phyloP scores from a whole-genome alignment of 78 protist species.

The Mantamonas sphyraenae region DNA sequence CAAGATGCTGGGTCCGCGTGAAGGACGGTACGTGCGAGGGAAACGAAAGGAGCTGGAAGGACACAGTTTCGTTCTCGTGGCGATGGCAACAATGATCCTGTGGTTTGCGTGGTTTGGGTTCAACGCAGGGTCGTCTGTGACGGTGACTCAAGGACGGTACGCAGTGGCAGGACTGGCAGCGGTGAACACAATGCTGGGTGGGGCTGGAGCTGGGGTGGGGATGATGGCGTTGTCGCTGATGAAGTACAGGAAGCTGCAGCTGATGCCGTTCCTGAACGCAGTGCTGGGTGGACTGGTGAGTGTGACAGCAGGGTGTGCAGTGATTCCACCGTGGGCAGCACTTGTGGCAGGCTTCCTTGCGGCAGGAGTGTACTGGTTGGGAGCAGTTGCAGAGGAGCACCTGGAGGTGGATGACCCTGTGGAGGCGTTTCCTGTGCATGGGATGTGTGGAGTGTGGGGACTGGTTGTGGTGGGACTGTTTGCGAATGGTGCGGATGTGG shows the following conservation, averaged over 20 bases:
- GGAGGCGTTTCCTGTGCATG: constrained; percentile 67
- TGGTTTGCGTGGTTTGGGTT: constrained; percentile 54
- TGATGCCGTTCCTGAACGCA: constrained; percentile 39
- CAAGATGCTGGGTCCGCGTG: constrained; percentile 24
- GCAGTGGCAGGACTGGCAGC: constrained; percentile 30
- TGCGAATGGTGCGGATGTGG: too few relatives aligned
- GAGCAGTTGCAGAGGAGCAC: too few relatives aligned
- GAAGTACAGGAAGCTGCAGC: constrained; percentile 12
- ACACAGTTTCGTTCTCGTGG: not conserved
- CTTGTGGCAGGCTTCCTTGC: constrained; percentile 49
- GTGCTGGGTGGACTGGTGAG: constrained; percentile 67
- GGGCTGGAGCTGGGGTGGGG: constrained; percentile 40
- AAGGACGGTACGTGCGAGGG: constrained; percentile 18
- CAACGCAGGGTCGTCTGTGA: constrained; percentile 45
- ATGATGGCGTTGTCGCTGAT: constrained; percentile 16
- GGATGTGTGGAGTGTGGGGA: constrained; percentile 70
- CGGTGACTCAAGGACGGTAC: constrained; percentile 15
- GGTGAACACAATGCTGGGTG: constrained; percentile 46
- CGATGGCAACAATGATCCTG: constrained; percentile 45
- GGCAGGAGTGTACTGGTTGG: constrained; percentile 20
- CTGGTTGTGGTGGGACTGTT: too few relatives aligned
- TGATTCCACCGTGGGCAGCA: constrained; percentile 67
- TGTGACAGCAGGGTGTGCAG: constrained; percentile 46
- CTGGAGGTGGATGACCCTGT: constrained; percentile 81
- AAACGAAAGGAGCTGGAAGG: not conserved